phyloP scores from a whole-genome alignment of 2,329 filamentous ascomycete genomes.

The Talaromyces sp. region DNA sequence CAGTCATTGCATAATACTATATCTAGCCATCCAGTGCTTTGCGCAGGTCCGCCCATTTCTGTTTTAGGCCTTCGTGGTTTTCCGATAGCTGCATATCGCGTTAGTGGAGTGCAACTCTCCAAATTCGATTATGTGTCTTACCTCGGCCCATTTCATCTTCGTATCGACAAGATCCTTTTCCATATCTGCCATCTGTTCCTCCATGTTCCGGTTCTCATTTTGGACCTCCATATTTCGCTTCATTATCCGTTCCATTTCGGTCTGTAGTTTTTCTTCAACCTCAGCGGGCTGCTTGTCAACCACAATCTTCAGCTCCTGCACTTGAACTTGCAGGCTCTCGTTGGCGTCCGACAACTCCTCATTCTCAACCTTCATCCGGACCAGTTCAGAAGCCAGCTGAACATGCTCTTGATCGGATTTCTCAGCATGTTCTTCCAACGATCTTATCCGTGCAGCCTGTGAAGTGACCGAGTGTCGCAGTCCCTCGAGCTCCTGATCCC shows the following conservation, averaged over 20 bases:
- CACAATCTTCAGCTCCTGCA: conserved; percentile 75
- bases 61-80: conserved; percentile 64
- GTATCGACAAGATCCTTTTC: conserved; percentile 88
- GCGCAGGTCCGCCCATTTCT: conserved; percentile 71
- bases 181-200: conserved; percentile 86
- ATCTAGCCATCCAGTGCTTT: conserved; percentile 46
- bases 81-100: conserved; percentile 56
- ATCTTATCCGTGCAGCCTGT: conserved; percentile 71
- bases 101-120: conserved; percentile 5
- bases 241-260: conserved; percentile 88
- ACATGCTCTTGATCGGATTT: conserved; percentile 87
- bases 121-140: conserved; percentile 37
- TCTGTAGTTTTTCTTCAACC: conserved; percentile 73
- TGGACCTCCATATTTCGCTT: conserved; percentile 88
- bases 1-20: neutral
- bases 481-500: conserved; percentile 73
- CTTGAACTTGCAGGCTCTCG: conserved; percentile 78
- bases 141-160: conserved; percentile 94
- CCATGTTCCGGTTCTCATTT: conserved; percentile 81
- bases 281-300: conserved; percentile 87
- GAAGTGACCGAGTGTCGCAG: conserved; percentile 63
- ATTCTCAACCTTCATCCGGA: conserved; percentile 89
- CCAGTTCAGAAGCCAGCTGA: conserved; percentile 81
- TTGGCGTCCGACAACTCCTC: conserved; percentile 85
- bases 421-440: conserved; percentile 81